A percentile compares a stretch with the other conserved stretches of the same genome.
Evolutionary conservation across 2,329 filamentous ascomycete species (phyloP).

Genomic region (Ilyonectria robusta): DNA sequence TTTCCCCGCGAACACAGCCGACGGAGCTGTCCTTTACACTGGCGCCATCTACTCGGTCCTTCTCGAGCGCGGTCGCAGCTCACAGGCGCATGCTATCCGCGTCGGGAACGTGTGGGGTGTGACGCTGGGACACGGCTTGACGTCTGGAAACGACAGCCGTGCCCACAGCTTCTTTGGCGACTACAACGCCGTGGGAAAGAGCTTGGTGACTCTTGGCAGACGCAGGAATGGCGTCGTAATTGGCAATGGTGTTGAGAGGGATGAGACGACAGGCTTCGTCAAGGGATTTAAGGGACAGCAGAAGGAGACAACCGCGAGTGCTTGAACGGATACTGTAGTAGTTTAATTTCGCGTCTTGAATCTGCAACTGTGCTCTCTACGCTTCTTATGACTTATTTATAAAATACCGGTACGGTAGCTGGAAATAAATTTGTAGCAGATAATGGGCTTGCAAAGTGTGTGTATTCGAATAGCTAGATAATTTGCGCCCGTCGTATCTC

Average conservation of each 20-base stretch:
- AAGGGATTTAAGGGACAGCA: conserved; percentile 41
- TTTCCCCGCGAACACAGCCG: conserved; percentile 60
- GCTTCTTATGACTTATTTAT: too few species aligned
- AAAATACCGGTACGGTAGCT: too few species aligned
- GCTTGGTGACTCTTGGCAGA: conserved; percentile 54
- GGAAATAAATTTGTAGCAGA: too few species aligned
- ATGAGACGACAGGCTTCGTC: conserved; percentile 57
- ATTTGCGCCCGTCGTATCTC: neutral
- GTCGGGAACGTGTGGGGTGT: conserved; percentile 67
- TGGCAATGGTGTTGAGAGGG: conserved; percentile 60
- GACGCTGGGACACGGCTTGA: conserved; percentile 71
- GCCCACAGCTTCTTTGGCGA: conserved; percentile 70
- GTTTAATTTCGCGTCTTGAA: neutral
- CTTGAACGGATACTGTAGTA: neutral
- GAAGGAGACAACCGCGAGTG: neutral
- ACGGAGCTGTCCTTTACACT: conserved; percentile 57
- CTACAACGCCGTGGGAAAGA: conserved; percentile 59
- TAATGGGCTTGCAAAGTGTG: too few species aligned
- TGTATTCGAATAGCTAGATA: too few species aligned
- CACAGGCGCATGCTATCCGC: conserved; percentile 65
- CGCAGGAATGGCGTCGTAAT: conserved; percentile 58
- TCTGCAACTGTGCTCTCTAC: neutral
- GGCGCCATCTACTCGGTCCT: conserved; percentile 71
- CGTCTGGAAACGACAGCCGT: conserved; percentile 53
- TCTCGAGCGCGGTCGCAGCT: conserved; percentile 61